These are phyloP conservation scores for Pinus albicaulis DNA, from an alignment of 75 land plant genomes.

Conservation along the genomic window DNA sequence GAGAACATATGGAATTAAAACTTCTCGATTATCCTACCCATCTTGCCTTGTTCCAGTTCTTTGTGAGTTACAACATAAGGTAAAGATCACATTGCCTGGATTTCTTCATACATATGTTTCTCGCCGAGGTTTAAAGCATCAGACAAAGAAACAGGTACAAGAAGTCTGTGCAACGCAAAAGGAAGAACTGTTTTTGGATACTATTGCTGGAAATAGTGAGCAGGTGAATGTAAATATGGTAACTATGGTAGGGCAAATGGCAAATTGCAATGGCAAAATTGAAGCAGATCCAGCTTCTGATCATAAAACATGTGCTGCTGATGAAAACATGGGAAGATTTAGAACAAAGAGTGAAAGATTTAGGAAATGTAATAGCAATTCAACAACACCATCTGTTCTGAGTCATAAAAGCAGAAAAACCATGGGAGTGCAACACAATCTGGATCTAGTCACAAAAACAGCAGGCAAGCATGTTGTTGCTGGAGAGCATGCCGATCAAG, in stretches of 20 bases:
- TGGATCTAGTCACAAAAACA: background rate
- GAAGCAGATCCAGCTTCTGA: background rate
- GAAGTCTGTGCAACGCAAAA: background rate
- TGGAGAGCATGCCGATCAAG: background rate
- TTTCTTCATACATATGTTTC: slow-evolving; percentile 11
- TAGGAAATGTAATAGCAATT: background rate
- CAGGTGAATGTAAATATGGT: background rate
- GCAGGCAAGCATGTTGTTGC: background rate
- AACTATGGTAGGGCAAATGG: background rate
- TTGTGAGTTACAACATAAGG: slow-evolving; percentile 6
- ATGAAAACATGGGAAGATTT: background rate
- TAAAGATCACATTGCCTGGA: slow-evolving; percentile 7
- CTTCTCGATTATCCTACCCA: slow-evolving; percentile 1
- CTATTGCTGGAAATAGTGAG: background rate
- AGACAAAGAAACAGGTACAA: slow-evolving; percentile 2
- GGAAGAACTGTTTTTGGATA: background rate
- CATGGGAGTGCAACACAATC: background rate
- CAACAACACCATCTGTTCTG: background rate
- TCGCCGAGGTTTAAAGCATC: slow-evolving; percentile 7
- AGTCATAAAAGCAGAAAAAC: background rate
- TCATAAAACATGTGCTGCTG: background rate
- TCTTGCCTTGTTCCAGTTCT: slow-evolving; percentile 12
- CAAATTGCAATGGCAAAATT: background rate
- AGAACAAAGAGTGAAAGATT: background rate
- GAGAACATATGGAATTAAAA: slow-evolving; percentile 8